Evolutionary conservation across 768 basidiomycete species (phyloP).

Genomic region (Leccinum ochraceum): DNA sequence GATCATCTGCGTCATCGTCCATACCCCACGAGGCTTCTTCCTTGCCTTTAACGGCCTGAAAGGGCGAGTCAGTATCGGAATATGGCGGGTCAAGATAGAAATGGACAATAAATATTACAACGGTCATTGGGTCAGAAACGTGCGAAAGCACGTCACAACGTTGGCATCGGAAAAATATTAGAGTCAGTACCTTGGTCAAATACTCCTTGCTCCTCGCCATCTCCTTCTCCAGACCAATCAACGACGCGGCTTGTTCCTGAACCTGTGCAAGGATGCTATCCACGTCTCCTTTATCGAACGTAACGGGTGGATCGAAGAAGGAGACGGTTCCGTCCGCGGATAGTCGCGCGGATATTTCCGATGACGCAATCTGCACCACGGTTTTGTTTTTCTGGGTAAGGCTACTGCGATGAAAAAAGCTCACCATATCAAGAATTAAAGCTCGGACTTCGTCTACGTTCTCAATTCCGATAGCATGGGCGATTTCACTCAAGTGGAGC

Average conservation of each 20-base stretch:
- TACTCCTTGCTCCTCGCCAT: constrained; percentile 70
- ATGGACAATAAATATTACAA: neutral
- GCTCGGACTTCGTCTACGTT: constrained; percentile 55
- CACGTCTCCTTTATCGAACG: constrained; percentile 60
- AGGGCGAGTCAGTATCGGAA: neutral
- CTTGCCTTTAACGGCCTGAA: constrained; percentile 33
- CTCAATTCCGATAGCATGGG: constrained; percentile 43
- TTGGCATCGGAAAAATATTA: neutral
- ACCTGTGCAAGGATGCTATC: constrained; percentile 55
- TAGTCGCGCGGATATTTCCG: constrained; percentile 69
- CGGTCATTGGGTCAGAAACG: neutral
- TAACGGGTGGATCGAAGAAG: constrained; percentile 64
- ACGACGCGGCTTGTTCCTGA: constrained; percentile 45
- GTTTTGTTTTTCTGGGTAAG: constrained; percentile 4
- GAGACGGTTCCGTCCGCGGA: constrained; percentile 71
- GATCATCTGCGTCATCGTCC: constrained; percentile 32
- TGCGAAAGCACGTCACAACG: neutral
- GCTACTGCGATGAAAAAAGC: constrained; percentile 10
- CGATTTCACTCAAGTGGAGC: constrained; percentile 72
- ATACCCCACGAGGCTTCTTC: constrained; percentile 30
- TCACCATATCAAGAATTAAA: constrained; percentile 74
- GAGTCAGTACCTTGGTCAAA: constrained; percentile 56
- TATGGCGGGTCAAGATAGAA: neutral
- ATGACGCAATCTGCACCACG: constrained; percentile 58
- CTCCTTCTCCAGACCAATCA: constrained; percentile 27